Conservation (phyloP, 306 rosid species). For the Gleditsia sinensis region DNA sequence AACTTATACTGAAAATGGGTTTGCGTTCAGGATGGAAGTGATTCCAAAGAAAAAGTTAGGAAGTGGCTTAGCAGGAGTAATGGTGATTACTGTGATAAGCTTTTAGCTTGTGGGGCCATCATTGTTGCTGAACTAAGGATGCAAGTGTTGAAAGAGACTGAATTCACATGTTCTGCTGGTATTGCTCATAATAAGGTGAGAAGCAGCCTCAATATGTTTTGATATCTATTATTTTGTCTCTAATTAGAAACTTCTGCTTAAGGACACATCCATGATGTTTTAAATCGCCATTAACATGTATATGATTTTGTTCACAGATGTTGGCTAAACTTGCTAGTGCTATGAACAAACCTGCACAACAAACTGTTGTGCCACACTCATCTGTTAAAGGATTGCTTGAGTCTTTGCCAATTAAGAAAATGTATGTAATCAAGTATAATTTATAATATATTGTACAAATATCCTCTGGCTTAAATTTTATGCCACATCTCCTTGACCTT, state of each 20-base stretch:
- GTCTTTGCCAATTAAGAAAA: slow-evolving; percentile 90
- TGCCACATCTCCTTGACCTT: slow-evolving; percentile 2
- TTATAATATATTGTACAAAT: slow-evolving; percentile 14
- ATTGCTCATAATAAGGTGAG: slow-evolving; percentile 95
- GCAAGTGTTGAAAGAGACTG: slow-evolving; percentile 86
- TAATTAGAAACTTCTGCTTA: background rate
- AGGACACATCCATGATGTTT: background rate
- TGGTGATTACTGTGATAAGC: slow-evolving; percentile 77
- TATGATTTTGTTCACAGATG: slow-evolving; percentile 60
- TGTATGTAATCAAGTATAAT: slow-evolving; percentile 48
- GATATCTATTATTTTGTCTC: slow-evolving; percentile 1
- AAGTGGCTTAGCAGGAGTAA: slow-evolving; percentile 68
- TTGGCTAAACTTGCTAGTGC: slow-evolving; percentile 93
- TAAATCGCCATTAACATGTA: slow-evolving; percentile 4
- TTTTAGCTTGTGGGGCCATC: slow-evolving; percentile 89
- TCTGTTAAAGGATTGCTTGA: slow-evolving; percentile 83
- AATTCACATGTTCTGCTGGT: slow-evolving; percentile 97
- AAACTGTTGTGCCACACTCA: slow-evolving; percentile 84
- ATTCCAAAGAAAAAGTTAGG: slow-evolving; percentile 63
- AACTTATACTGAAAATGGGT: slow-evolving; percentile 37
- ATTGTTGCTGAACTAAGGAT: slow-evolving; percentile 89
- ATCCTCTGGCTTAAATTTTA: background rate
- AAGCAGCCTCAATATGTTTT: slow-evolving; percentile 12
- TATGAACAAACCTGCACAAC: slow-evolving; percentile 98
- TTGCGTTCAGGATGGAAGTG: slow-evolving; percentile 59